Conservation (phyloP, 768 basidiomycete species). For the Tulasnella sp. region DNA sequence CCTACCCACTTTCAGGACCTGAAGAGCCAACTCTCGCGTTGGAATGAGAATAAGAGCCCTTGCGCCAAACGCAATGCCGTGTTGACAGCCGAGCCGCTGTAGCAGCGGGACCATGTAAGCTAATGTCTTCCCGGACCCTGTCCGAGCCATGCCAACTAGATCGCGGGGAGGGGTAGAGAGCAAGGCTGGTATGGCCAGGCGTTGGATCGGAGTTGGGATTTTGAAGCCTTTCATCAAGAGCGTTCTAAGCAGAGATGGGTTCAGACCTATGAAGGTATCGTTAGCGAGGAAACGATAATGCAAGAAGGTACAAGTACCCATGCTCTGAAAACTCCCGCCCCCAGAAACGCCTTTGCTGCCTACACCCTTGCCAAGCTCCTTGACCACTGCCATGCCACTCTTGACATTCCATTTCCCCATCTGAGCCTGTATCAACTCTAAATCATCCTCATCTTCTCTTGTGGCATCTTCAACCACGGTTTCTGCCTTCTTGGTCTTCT, state of each 20-base stretch:
- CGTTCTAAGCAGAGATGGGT: conserved; percentile 71
- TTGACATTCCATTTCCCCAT: conserved; percentile 64
- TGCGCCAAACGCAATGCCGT: conserved; percentile 69
- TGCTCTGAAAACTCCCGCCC: conserved; percentile 91
- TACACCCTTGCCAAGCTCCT: conserved; percentile 59
- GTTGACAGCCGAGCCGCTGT: conserved; percentile 71
- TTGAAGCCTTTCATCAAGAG: conserved; percentile 88
- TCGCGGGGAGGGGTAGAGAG: conserved; percentile 77
- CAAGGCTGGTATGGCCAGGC: conserved; percentile 75
- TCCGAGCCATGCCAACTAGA: conserved; percentile 96
- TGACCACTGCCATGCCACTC: conserved; percentile 62
- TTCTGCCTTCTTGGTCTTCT: not conserved
- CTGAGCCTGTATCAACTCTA: conserved; percentile 47
- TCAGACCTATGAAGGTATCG: conserved; percentile 44
- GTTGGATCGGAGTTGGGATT: conserved; percentile 92
- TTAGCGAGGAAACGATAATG: not conserved
- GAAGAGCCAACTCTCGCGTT: conserved; percentile 86
- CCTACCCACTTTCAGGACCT: conserved; percentile 90
- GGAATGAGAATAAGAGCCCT: conserved; percentile 84
- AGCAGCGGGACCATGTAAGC: conserved; percentile 91
- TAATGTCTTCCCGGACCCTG: conserved; percentile 94
- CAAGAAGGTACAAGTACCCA: conserved; percentile 48
- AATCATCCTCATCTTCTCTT: conserved; percentile 18
- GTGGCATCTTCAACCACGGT: not conserved
- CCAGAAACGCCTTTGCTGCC: conserved; percentile 65